phyloP scores from a whole-genome alignment of 1,139 yeast genomes.

The Pichia cactophila region DNA sequence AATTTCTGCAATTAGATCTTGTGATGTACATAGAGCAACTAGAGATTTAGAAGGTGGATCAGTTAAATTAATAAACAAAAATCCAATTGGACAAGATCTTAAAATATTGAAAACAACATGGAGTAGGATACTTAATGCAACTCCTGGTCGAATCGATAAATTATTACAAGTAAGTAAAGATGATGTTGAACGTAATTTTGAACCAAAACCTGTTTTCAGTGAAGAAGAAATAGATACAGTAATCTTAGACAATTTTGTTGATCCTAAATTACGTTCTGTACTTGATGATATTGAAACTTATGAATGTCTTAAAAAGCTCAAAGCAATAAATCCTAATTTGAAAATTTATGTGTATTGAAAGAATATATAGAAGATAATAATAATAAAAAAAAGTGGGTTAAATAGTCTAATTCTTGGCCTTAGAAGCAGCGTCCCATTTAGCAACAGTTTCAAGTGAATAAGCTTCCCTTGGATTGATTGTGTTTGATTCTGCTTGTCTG shows the following conservation, averaged over 20 bases:
- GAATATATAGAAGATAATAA: not conserved
- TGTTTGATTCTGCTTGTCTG: constrained; percentile 23
- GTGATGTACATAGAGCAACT: constrained; percentile 62
- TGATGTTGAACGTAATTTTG: constrained; percentile 7
- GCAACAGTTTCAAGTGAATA: constrained; percentile 24
- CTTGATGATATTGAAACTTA: constrained; percentile 53
- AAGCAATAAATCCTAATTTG: constrained; percentile 33
- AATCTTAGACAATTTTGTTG: constrained; percentile 60
- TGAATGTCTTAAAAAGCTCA: constrained; percentile 35
- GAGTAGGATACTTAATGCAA: constrained; percentile 51
- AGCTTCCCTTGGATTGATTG: constrained; percentile 23
- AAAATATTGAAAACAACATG: constrained; percentile 42
- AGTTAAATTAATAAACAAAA: constrained; percentile 59
- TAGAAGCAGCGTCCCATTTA: constrained; percentile 28
- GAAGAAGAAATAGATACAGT: constrained; percentile 46
- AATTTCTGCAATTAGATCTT: constrained; percentile 65
- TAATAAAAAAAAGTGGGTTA: not conserved
- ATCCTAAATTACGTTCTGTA: constrained; percentile 52
- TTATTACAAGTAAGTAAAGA: constrained; percentile 39
- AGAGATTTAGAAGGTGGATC: constrained; percentile 49
- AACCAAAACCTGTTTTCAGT: constrained; percentile 25
- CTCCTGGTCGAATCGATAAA: constrained; percentile 56
- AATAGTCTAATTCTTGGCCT: constrained; percentile 1
- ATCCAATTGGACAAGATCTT: constrained; percentile 53
- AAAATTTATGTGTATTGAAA: constrained; percentile 42